Base-by-base conservation (phyloP, 2,329 filamentous ascomycete species). In the Paraconiothyrium sp. region DNA sequence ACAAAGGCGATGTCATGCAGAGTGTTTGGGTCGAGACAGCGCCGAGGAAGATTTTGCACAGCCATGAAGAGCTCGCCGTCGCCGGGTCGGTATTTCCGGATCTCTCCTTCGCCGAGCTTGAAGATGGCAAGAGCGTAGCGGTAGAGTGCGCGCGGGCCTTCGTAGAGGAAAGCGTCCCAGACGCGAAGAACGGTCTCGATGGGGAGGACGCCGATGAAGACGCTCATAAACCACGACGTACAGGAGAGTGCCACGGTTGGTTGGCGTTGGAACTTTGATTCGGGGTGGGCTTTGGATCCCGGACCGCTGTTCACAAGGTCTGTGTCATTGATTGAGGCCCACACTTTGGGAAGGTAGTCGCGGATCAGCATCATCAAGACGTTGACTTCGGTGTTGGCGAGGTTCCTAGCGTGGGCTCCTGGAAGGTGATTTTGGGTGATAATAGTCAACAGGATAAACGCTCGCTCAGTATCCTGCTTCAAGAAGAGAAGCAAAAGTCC, bases 141-240 rank as follows among this genome's bases (percentile, higher is more conserved):
- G 82, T 97, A 98, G 7, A 98, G 86, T 0, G 93, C 97, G 77
- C 95, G 96, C 52, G 91, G 93, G 3, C 94, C 94, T 79, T 98
- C 94, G 78, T 96, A 97, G 77, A 97, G 97, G 75, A 98, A 94
- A 1, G 93, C 88, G 71, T 98, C 94, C 94, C 94, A 98, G 1
- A 97, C 92, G 8, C 94, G 90, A 20, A 97, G 85, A 0, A 94
- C 94, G 20, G 91, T 93, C 80, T 98, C 94, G 64, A 97, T 93
- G 1, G 94, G 94, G 20, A 98, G 82, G 0, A 92, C 97, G 57
- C 94, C 93, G 63, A 97, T 95, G 78, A 95, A 97, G 71, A 95
- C 92, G 52, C 92, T 96, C 94, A 98, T 97, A 78, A 98, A 96
- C 94, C 94, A 98, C 4, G 94, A 92, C 10, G 94, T 97, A 78